A percentile compares a stretch with the other conserved stretches of the same genome.
Evolutionary conservation across 2,329 filamentous ascomycete genomes (phyloP).

Genomic region (Hypoxylon sp.): DNA sequence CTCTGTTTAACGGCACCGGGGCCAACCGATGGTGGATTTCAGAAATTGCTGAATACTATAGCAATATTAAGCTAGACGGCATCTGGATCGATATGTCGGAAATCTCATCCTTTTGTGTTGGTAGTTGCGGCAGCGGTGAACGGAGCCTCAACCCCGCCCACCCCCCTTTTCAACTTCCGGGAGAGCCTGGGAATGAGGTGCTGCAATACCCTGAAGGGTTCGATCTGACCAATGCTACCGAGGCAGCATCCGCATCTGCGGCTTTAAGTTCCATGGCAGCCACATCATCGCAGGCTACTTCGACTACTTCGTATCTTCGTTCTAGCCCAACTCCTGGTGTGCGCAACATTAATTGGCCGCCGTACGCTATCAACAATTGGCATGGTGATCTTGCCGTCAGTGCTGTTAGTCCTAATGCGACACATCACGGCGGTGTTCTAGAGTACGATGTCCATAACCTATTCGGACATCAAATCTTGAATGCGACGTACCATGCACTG

Average conservation of each 20-base stretch:
- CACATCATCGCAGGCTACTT: conserved; percentile 46
- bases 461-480: conserved; percentile 79
- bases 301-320: conserved; percentile 63
- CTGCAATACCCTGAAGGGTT: conserved; percentile 77
- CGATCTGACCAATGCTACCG: conserved; percentile 75
- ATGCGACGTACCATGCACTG: conserved; percentile 80
- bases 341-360: conserved; percentile 78
- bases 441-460: conserved; percentile 90
- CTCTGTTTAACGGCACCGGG: conserved; percentile 70
- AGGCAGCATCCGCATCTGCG: conserved; percentile 71
- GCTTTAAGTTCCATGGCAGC: conserved; percentile 56
- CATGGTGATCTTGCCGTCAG: conserved; percentile 79
- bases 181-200: conserved; percentile 70
- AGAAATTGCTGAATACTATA: conserved; percentile 70
- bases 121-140: conserved; percentile 76
- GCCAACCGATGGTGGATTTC: conserved; percentile 76
- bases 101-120: conserved; percentile 74
- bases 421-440: conserved; percentile 76
- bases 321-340: conserved; percentile 72
- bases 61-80: conserved; percentile 63
- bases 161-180: conserved; percentile 73
- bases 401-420: conserved; percentile 81
- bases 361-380: conserved; percentile 81
- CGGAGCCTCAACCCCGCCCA: conserved; percentile 76
- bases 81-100: conserved; percentile 72